Evolutionary conservation across 805 yeast genomes (phyloP).

Genomic region (Teunomyces atbi): DNA sequence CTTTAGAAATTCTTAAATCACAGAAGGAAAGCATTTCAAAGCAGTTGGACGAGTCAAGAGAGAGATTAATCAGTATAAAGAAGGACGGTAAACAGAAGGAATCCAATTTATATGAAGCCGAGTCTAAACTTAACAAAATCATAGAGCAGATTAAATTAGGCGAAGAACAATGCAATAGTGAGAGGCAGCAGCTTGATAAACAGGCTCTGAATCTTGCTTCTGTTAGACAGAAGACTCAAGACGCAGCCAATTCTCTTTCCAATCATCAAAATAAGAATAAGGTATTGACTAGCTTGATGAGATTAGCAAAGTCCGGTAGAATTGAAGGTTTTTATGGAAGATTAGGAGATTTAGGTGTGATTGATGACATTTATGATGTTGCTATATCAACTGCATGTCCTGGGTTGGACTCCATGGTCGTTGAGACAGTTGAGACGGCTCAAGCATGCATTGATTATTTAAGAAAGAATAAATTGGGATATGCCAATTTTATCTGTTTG

Average conservation of each 20-base stretch:
- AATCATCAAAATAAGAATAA: constrained; percentile 65
- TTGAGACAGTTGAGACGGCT: constrained; percentile 66
- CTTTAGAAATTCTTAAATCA: constrained; percentile 56
- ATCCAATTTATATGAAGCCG: constrained; percentile 42
- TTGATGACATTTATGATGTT: constrained; percentile 84
- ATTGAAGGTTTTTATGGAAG: constrained; percentile 85
- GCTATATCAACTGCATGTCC: constrained; percentile 96
- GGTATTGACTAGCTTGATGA: constrained; percentile 66
- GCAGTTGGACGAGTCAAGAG: constrained; percentile 45
- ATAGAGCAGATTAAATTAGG: constrained; percentile 58
- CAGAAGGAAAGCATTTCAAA: constrained; percentile 42
- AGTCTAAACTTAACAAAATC: constrained; percentile 49
- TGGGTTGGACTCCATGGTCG: constrained; percentile 88
- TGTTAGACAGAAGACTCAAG: constrained; percentile 61
- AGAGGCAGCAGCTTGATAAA: constrained; percentile 47
- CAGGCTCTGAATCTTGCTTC: constrained; percentile 53
- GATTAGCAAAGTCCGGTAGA: constrained; percentile 76
- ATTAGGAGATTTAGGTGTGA: constrained; percentile 88
- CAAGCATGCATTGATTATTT: constrained; percentile 72
- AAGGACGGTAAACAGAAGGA: constrained; percentile 51
- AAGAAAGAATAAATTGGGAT: constrained; percentile 79
- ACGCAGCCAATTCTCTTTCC: constrained; percentile 59
- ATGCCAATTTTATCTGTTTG: constrained; percentile 82
- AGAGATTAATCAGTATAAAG: constrained; percentile 44
- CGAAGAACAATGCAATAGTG: constrained; percentile 51